A percentile compares a stretch with the other conserved stretches of the same genome.
These are phyloP conservation scores for Mallotus repandus DNA, from an alignment of 441 rosid genomes.

Conservation along the genomic window DNA sequence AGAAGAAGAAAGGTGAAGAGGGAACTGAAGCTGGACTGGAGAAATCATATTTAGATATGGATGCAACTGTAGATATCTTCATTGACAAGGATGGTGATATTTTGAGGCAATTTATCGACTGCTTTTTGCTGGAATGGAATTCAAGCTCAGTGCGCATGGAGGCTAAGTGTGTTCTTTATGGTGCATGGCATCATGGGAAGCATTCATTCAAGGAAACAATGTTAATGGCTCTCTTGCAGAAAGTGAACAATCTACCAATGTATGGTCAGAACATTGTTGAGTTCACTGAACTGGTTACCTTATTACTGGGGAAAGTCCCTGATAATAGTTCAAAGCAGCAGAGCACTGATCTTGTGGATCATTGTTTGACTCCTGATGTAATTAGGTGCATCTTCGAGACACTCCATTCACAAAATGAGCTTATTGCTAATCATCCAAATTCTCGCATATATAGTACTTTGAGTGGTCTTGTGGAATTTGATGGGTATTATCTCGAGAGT, in stretches of 20 bases:
- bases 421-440: constrained; percentile 99
- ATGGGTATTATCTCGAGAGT: constrained; percentile 99
- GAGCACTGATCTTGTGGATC: constrained; percentile 71
- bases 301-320: constrained; percentile 85
- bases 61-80: constrained; percentile 78
- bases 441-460: constrained; percentile 96
- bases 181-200: constrained; percentile 99
- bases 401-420: constrained; percentile 96
- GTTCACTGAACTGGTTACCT: constrained; percentile 89
- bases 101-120: constrained; percentile 90
- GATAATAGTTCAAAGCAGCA: constrained; percentile 80
- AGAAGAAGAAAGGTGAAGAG: constrained; percentile 98
- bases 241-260: constrained; percentile 73
- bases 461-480: constrained; percentile 97
- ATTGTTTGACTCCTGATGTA: constrained; percentile 82
- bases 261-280: constrained; percentile 99
- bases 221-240: constrained; percentile 72
- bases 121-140: constrained; percentile 98
- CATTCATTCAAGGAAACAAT: constrained; percentile 80
- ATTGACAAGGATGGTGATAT: constrained; percentile 73
- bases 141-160: constrained; percentile 92
- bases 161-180: constrained; percentile 90
- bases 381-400: constrained; percentile 88
- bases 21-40: constrained; percentile 83
- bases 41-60: constrained; percentile 96